Evolutionary conservation across 805 yeast species (phyloP).

Genomic region (Starmera quercuum): DNA sequence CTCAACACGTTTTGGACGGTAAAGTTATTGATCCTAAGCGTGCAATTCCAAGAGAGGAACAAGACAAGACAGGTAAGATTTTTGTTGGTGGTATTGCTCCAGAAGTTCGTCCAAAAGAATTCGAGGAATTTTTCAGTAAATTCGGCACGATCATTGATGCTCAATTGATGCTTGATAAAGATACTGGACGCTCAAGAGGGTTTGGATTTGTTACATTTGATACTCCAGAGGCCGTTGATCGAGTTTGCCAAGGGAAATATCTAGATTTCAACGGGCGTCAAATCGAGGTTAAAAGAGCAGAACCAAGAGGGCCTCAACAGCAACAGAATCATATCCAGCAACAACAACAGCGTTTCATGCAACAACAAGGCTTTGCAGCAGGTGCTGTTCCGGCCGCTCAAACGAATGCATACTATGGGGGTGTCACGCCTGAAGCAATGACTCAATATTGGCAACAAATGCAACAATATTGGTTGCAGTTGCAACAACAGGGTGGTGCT

Average conservation of each 20-base stretch:
- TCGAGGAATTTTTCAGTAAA: constrained; percentile 75
- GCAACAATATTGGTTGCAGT: constrained; percentile 58
- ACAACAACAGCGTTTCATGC: constrained; percentile 18
- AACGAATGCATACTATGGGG: constrained; percentile 7
- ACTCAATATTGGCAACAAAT: constrained; percentile 57
- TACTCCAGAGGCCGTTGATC: constrained; percentile 88
- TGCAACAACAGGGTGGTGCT: constrained; percentile 30
- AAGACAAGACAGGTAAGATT: constrained; percentile 92
- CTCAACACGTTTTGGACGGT: constrained; percentile 88
- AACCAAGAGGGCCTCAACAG: constrained; percentile 66
- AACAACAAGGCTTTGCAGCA: constrained; percentile 21
- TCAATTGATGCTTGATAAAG: constrained; percentile 94
- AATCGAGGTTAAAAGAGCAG: constrained; percentile 80
- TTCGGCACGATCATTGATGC: constrained; percentile 93
- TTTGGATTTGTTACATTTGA: constrained; percentile 96
- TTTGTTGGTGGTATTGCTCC: constrained; percentile 97
- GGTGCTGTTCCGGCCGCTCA: constrained; percentile 7
- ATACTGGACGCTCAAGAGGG: constrained; percentile 94
- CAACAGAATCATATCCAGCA: constrained; percentile 27
- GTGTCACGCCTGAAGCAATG: constrained; percentile 43
- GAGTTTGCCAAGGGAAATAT: constrained; percentile 74
- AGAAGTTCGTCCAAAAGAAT: constrained; percentile 86
- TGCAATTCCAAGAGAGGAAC: constrained; percentile 96
- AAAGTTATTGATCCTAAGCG: constrained; percentile 95
- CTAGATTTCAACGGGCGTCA: constrained; percentile 79